Evolutionary conservation across 352 stramenopile genomes (phyloP).

Genomic region (Phytophthora rubi): DNA sequence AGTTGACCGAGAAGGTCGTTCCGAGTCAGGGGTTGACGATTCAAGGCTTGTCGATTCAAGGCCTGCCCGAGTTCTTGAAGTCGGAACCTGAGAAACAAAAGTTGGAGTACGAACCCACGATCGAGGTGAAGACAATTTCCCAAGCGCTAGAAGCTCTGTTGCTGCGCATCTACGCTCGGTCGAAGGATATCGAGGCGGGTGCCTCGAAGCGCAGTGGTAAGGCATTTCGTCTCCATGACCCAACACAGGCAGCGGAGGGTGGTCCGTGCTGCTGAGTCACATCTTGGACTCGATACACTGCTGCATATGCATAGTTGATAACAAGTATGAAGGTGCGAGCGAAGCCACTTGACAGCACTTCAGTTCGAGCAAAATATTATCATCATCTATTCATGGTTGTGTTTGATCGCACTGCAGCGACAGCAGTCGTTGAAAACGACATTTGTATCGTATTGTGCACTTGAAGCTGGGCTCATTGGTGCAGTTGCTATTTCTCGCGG

Average conservation of each 20-base stretch:
- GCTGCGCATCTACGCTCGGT: conserved; percentile 72
- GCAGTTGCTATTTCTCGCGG: too few species aligned
- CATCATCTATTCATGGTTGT: too few species aligned
- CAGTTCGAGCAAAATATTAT: too few species aligned
- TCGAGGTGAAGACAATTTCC: conserved; percentile 49
- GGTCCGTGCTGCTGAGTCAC: conserved; percentile 47
- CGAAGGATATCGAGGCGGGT: conserved; percentile 59
- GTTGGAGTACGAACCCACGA: conserved; percentile 59
- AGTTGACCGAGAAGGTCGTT: conserved; percentile 56
- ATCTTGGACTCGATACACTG: background rate
- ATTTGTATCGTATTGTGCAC: too few species aligned
- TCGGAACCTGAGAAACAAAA: conserved; percentile 24
- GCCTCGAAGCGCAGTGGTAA: conserved; percentile 55
- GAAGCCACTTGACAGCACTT: too few species aligned
- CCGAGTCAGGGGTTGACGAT: conserved; percentile 9
- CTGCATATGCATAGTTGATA: conserved; percentile 1
- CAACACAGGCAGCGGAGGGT: conserved; percentile 12
- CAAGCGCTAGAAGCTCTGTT: conserved; percentile 72
- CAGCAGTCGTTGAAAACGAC: too few species aligned
- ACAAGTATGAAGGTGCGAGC: too few species aligned
- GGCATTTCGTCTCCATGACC: conserved; percentile 46
- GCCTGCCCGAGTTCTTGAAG: conserved; percentile 11
- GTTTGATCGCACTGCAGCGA: too few species aligned
- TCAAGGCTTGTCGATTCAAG: conserved; percentile 9
- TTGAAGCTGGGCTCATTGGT: too few species aligned